Percentiles rank a stretch among this genome's conserved stretches.
Conservation (phyloP, 169 alveolate genomes). For the Theileria parva region DNA sequence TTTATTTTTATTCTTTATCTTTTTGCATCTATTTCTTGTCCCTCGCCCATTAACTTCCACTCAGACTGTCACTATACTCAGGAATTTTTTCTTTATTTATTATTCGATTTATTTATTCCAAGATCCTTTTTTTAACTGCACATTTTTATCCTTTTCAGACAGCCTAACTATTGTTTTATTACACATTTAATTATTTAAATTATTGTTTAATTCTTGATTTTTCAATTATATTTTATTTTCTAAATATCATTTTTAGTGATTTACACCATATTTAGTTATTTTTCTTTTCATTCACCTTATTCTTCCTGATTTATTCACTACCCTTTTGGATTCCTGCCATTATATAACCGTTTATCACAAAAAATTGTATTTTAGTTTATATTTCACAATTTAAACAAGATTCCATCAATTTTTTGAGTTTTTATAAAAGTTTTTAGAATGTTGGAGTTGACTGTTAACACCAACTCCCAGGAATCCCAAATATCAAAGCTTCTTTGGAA, state of each 20-base stretch:
- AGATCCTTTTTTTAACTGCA: background rate
- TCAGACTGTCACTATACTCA: background rate
- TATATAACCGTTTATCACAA: background rate
- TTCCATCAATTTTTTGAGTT: background rate
- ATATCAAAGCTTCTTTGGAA: slow-evolving; percentile 13
- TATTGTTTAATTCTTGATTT: background rate
- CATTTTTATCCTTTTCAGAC: background rate
- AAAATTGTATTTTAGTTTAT: background rate
- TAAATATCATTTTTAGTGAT: background rate
- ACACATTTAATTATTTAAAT: background rate
- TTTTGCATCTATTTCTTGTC: slow-evolving; percentile 9
- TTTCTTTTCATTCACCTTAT: background rate
- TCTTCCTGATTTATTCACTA: background rate
- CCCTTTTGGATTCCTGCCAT: background rate
- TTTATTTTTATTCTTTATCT: background rate
- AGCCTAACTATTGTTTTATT: too few relatives aligned
- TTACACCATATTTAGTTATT: background rate
- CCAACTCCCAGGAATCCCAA: slow-evolving; percentile 19
- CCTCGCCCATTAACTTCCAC: slow-evolving; percentile 4
- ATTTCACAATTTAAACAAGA: background rate
- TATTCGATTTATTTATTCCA: background rate
- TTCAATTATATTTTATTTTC: background rate
- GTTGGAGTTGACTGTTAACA: slow-evolving; percentile 7
- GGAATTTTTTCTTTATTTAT: background rate
- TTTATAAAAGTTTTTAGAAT: background rate